A percentile compares a stretch with the other conserved stretches of the same genome.
Evolutionary conservation across 208 protist genomes (phyloP).

Genomic region (Trypanosoma rangeli): DNA sequence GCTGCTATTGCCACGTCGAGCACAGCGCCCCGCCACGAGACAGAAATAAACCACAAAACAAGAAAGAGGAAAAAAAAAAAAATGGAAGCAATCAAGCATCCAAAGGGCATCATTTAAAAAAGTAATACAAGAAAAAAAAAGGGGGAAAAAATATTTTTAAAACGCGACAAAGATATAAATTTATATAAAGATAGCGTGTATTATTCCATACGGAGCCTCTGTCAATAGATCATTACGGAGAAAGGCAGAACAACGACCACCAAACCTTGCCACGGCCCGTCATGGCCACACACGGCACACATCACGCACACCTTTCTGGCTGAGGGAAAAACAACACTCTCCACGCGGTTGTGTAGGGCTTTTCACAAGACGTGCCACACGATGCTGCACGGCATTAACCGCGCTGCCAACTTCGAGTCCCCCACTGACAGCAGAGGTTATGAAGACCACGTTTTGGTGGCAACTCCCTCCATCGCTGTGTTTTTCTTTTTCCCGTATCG

Average conservation of each 20-base stretch:
- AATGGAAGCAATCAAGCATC: slow-evolving; percentile 3
- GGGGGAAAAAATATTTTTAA: slow-evolving; percentile 8
- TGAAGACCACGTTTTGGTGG: slow-evolving; percentile 26
- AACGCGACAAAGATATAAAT: too few species aligned
- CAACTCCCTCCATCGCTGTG: neutral
- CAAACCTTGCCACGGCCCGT: neutral
- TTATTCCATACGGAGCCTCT: neutral
- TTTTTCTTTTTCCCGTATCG: slow-evolving; percentile 3
- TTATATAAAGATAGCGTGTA: slow-evolving; percentile 5
- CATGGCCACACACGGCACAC: slow-evolving; percentile 16
- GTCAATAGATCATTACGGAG: slow-evolving; percentile 8
- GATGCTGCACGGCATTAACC: slow-evolving; percentile 52
- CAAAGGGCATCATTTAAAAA: too few species aligned
- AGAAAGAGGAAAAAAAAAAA: slow-evolving; percentile 2
- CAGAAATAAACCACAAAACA: slow-evolving; percentile 5
- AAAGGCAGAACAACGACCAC: slow-evolving; percentile 4
- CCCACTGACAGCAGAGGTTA: neutral
- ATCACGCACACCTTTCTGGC: slow-evolving; percentile 69
- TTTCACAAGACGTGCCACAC: slow-evolving; percentile 69
- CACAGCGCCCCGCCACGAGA: too few species aligned
- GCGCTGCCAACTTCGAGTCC: neutral
- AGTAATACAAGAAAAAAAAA: too few species aligned
- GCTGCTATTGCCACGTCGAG: too few species aligned
- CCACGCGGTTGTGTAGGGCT: slow-evolving; percentile 32
- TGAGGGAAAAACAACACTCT: slow-evolving; percentile 72